Base-by-base conservation (phyloP, 345 rosid species). In the Corchorus capsularis region DNA sequence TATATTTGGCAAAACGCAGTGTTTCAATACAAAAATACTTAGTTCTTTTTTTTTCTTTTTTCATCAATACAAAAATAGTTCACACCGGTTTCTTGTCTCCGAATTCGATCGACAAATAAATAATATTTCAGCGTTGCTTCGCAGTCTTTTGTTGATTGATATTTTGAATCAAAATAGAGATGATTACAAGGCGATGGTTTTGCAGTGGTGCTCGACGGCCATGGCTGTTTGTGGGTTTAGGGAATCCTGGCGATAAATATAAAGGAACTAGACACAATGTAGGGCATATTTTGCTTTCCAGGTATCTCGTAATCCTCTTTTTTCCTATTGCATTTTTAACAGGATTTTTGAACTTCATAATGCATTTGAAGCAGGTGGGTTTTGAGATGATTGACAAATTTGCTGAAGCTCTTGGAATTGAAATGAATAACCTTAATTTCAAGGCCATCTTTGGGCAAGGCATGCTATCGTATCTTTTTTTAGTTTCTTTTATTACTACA, bases 211-310 rank as follows among this genome's bases (percentile, higher is more conserved):
- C 86, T 55, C 43, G 83, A 0, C 85, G 82, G 69, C 97, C 94
- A 22, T 94, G 98, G 95, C 88, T 93, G 27, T 90, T 94, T 79
- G 80, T 91, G 9, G 98, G 98, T 35, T 76, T 94, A 80, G 98
- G 98, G 3, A 94, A 94, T 74, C 98, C 97, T 2, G 97, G 98
- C 1, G 94, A 93, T 20, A 94, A 93, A 80, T 93, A 79, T 82
- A 83, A 82, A 78, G 93, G 93, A 75, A 93, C 98, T 20, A 82
- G 97, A 79, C 93, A 93, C 87, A 93, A 94, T 85, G 98, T 93
- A 83, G 16, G 17, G 20, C 68, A 14, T 70, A 55, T 53, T 43
- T 63, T 45, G 55, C 8, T 49, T 12, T 27, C 54, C 41, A 35
- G n/a, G 55, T 57, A 15, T 69, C 64, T 46, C 60, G n/a, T 68